Conservation (phyloP, 2,329 filamentous ascomycete species). For the Fusarium subtropicale region DNA sequence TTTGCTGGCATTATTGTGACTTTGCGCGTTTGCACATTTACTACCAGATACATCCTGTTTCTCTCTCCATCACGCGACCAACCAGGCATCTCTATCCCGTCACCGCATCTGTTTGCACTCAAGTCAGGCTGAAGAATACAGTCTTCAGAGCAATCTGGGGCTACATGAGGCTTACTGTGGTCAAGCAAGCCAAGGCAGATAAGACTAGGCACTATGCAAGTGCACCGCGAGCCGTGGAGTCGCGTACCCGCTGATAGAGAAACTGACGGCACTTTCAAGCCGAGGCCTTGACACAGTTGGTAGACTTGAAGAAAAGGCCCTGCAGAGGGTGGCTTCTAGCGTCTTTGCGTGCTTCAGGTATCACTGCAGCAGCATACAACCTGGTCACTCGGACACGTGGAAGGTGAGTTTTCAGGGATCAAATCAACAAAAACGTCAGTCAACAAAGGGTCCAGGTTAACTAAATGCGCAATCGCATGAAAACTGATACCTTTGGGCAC, state of each 20-base stretch:
- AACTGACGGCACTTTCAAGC: constrained; percentile 37
- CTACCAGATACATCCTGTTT: constrained; percentile 3
- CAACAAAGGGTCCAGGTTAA: constrained; percentile 19
- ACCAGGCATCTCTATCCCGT: constrained; percentile 7
- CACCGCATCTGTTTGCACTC: constrained; percentile 11
- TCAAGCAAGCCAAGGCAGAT: constrained; percentile 11
- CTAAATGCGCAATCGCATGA: background rate
- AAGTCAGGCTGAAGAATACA: constrained; percentile 1
- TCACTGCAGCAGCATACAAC: constrained; percentile 28
- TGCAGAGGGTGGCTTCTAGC: constrained; percentile 23
- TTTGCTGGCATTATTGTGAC: background rate
- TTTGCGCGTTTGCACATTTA: constrained; percentile 1
- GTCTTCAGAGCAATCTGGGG: constrained; percentile 2
- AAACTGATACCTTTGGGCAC: background rate
- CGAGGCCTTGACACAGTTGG: constrained; percentile 12
- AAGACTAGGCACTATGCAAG: constrained; percentile 27
- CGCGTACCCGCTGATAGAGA: constrained; percentile 20
- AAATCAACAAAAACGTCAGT: constrained; percentile 19
- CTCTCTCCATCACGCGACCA: constrained; percentile 38
- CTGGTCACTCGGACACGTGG: constrained; percentile 36
- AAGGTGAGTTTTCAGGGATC: constrained; percentile 29
- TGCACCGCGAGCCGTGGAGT: constrained; percentile 16
- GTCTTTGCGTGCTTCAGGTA: constrained; percentile 28
- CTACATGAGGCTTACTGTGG: constrained; percentile 31
- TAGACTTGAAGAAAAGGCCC: constrained; percentile 15